These are phyloP conservation scores for Phytophthora brassicae DNA, from an alignment of 352 stramenopile species.

Conservation along the genomic window DNA sequence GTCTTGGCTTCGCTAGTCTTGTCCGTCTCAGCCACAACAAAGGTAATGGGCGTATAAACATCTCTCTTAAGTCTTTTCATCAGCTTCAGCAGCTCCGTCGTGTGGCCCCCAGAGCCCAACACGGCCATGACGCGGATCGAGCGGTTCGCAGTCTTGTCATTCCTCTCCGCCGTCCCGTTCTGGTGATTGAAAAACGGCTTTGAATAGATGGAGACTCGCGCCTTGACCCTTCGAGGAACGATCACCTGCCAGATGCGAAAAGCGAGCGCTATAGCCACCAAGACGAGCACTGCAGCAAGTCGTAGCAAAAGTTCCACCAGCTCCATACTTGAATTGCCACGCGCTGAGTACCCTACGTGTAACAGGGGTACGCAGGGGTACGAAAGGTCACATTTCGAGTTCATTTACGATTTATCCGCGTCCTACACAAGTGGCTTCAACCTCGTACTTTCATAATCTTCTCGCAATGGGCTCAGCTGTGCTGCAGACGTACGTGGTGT, in stretches of 20 bases:
- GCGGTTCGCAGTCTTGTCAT: background rate
- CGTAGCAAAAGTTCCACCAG: conserved; percentile 23
- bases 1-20: conserved; percentile 87
- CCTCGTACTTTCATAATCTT: background rate
- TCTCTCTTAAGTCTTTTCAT: conserved; percentile 80
- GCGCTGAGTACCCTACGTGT: conserved; percentile 1
- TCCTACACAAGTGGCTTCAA: conserved; percentile 16
- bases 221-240: conserved; percentile 31
- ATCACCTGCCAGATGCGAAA: conserved; percentile 36
- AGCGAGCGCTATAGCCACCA: conserved; percentile 23
- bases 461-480: conserved; percentile 29
- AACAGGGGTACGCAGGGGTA: conserved; percentile 11
- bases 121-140: conserved; percentile 74
- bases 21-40: conserved; percentile 91
- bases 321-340: conserved; percentile 27
- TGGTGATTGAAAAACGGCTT: conserved; percentile 23
- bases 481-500: conserved; percentile 51
- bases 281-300: conserved; percentile 14
- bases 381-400: conserved; percentile 11
- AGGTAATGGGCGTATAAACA: conserved; percentile 85
- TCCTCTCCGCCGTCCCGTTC: conserved; percentile 9
- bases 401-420: conserved; percentile 23
- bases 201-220: conserved; percentile 18
- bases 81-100: conserved; percentile 95
- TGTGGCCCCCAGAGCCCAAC: conserved; percentile 91